Base-by-base conservation (phyloP, 768 basidiomycete genomes). In the Termitomyces sp. region DNA sequence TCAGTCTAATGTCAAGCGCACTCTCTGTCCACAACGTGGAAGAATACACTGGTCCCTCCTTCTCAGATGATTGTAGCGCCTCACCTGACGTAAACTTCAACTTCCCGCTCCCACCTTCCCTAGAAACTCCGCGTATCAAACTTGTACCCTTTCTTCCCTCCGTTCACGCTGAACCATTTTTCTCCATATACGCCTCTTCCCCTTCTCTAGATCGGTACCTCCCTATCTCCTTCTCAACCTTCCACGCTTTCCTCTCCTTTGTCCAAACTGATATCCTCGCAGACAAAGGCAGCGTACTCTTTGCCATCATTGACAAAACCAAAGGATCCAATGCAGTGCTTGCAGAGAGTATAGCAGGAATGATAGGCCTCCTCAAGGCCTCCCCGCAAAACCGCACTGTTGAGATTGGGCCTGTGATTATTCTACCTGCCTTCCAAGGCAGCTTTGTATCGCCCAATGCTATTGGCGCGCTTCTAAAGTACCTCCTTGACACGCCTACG, bases 371-470 rank as follows among this genome's bases (percentile, higher is more conserved):
- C 52, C 7, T 81, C 13, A 67, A 76, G 54, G 70, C 69, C 12
- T 67, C 61, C 4, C 67, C 72, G 0, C 36, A 24, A 0, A 66
- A 78, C 32, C 70, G 73, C 7, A 63, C 67, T 1, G 65, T 72
- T 26, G 84, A 86, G 65, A 75, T 85, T 14, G 82, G 78, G 8
- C 74, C 75, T 29, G 69, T 81, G 24, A 69, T 83, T 46, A 68
- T 82, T 13, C 63, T 81, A 3, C 76, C 81, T 3, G 67, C 58
- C 10, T 86, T 79, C 57, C 83, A 82, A 46, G 60, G 69, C 37
- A 71, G 74, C 7, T 81, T 83, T 61, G 76, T 86, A 10, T 71
- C 79, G 5, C 71, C 81, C 5, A 75, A 80, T 48, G 75, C 78
- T 1, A 64, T 76, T 22, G 77, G 77, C 0, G 53, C 74, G 16